Evolutionary conservation across 768 basidiomycete genomes (phyloP), one percentile per base, ranked within the genome.

Genomic region (Candolleomyces efflorescens): DNA sequence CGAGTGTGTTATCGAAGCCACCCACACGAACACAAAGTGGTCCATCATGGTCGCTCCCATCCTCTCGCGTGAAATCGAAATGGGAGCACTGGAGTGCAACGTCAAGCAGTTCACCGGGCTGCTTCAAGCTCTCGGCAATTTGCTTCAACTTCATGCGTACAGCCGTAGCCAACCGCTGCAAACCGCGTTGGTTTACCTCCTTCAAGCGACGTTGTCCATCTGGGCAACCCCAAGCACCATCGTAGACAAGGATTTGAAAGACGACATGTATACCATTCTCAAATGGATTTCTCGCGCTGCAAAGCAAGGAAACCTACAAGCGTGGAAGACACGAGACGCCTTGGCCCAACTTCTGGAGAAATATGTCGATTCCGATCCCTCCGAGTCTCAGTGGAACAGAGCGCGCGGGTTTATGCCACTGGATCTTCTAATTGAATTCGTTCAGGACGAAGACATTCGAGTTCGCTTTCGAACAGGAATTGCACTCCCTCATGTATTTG

Each of bases 211-310:
- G 0, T 65, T 84, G 55, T 72, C 80, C 56, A 64, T 85, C 2
- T 97, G 87, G 89, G 74, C 58, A 27, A 60, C 65, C 7, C 20
- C 47, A 13, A 37, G 20, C 13, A 13, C 27, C 13, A 20, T 37
- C 13, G 80, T 78, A 2, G 94, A 94, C 12, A 98, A 97, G 9
- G 96, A 99, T 71, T 92, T 91, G 0, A 88, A 91, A 68, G 79
- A 84, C 45, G 97, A 98, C 71, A 98, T 82, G 69, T 75, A 98
- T 66, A 89, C 89, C 60, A 90, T 95, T 5, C 76, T 78, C 1
- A 95, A 98, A 0, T 54, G 27, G 27, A 5, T 54, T 32, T 17
- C 13, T 12, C 46, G 5, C 2, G 54, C 47, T 22, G 15, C 37
- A 46, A 64, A 62, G 48, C 71, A 71, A 10, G 66, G 39, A 15